Percentiles rank a stretch among this genome's conserved stretches.
Conservation (phyloP, 78 protist genomes). For the Salpingoeca rosetta region DNA sequence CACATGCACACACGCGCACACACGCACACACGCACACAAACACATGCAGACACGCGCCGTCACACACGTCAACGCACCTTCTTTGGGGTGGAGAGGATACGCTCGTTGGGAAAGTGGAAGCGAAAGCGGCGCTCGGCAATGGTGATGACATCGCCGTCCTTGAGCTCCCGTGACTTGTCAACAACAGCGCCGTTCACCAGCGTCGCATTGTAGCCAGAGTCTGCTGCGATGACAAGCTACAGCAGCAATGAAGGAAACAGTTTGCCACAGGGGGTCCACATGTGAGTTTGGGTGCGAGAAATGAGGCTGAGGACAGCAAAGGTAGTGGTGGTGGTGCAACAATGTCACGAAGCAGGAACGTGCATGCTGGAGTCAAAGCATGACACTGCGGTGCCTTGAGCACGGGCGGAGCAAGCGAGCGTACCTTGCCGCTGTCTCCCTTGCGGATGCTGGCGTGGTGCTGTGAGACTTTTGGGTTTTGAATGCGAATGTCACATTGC, state of each 20-base stretch:
- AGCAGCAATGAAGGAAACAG: not conserved
- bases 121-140: not conserved
- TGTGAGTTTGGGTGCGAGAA: too few relatives aligned
- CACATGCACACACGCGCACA: too few relatives aligned
- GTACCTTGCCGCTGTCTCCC: not conserved
- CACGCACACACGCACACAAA: too few relatives aligned
- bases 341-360: not conserved
- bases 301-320: too few relatives aligned
- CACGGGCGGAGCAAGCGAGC: not conserved
- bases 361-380: not conserved
- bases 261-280: not conserved
- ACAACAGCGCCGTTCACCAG: not conserved
- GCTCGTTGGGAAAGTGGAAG: not conserved
- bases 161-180: not conserved
- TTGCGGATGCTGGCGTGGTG: not conserved
- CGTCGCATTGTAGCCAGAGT: not conserved
- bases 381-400: not conserved
- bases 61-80: not conserved
- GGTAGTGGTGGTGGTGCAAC: not conserved
- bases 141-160: not conserved
- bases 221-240: not conserved
- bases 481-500: not conserved
- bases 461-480: not conserved
- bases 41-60: too few relatives aligned
- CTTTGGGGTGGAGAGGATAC: not conserved